Conservation (phyloP, 106 monocot genomes). For the Dioscorea zingiberensis region DNA sequence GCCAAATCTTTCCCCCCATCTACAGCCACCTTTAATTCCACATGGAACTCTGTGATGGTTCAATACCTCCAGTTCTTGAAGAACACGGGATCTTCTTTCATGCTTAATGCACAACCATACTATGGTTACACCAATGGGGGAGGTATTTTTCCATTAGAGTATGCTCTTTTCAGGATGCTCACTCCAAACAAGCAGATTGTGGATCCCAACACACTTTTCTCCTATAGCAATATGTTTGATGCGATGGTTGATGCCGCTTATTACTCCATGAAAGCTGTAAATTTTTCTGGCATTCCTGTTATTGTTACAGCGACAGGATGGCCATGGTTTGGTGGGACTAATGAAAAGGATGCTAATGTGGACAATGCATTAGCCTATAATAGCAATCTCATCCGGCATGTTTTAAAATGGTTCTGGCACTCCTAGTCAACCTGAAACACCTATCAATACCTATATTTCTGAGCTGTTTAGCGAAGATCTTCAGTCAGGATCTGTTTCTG, state of each 20-base stretch:
- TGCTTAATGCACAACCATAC: conserved; percentile 89
- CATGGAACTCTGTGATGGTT: conserved; percentile 54
- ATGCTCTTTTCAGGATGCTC: conserved; percentile 60
- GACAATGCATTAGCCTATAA: conserved; percentile 85
- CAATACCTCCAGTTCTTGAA: conserved; percentile 75
- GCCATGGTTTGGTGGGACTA: conserved; percentile 60
- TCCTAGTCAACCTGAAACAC: conserved; percentile 41
- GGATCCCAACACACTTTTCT: conserved; percentile 69
- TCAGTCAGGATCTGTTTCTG: conserved; percentile 38
- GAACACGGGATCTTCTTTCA: conserved; percentile 72
- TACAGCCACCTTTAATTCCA: conserved; percentile 78
- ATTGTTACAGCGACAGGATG: conserved; percentile 85
- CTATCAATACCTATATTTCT: conserved; percentile 53
- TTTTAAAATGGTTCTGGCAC: conserved; percentile 64
- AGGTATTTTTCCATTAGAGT: conserved; percentile 78
- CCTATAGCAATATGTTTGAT: conserved; percentile 89
- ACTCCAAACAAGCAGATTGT: conserved; percentile 56
- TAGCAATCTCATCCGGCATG: conserved; percentile 62
- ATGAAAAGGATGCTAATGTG: conserved; percentile 59
- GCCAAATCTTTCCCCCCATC: conserved; percentile 77
- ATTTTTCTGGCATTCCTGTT: conserved; percentile 66
- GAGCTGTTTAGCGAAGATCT: conserved; percentile 88
- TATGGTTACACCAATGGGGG: conserved; percentile 53
- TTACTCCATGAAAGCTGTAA: conserved; percentile 73
- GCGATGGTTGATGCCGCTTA: conserved; percentile 89